phyloP scores from a whole-genome alignment of 495 filamentous ascomycete genomes.

The Hamigera avellanea region DNA sequence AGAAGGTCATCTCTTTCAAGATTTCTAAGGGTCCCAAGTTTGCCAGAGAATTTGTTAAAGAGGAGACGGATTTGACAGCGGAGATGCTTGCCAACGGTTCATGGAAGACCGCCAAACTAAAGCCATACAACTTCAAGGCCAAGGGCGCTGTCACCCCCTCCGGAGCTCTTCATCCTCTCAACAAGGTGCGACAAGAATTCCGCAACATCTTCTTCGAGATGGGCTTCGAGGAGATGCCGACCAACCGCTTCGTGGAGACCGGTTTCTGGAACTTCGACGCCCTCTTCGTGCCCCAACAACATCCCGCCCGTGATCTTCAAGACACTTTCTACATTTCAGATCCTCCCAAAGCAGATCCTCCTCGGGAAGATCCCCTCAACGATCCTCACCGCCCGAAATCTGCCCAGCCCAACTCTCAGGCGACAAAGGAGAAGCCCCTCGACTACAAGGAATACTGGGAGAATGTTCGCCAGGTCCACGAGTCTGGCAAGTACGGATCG shows the following conservation, averaged over 20 bases:
- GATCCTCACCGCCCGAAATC: constrained; percentile 27
- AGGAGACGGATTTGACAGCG: constrained; percentile 88
- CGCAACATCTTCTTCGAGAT: constrained; percentile 92
- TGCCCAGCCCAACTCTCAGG: constrained; percentile 14
- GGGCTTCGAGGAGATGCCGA: constrained; percentile 40
- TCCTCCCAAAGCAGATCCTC: constrained; percentile 62
- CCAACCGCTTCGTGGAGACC: constrained; percentile 73
- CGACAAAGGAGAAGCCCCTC: constrained; percentile 31
- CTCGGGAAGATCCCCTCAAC: constrained; percentile 53
- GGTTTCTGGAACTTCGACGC: constrained; percentile 99
- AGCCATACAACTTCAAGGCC: constrained; percentile 96
- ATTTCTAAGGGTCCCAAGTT: constrained; percentile 81
- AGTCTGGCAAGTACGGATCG: constrained; percentile 78
- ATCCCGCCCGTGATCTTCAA: constrained; percentile 90
- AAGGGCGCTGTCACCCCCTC: constrained; percentile 65
- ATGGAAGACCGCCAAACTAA: constrained; percentile 73
- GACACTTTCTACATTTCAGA: constrained; percentile 98
- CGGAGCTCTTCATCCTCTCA: constrained; percentile 89
- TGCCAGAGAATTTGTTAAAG: constrained; percentile 71
- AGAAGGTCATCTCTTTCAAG: constrained; percentile 77
- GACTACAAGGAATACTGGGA: constrained; percentile 81
- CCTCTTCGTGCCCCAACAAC: constrained; percentile 95
- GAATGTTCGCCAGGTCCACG: constrained; percentile 73
- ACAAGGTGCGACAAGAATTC: constrained; percentile 90
- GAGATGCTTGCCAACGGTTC: constrained; percentile 70